Evolutionary conservation across 2,329 filamentous ascomycete genomes (phyloP).

Genomic region (Sarocladium brachiariae): DNA sequence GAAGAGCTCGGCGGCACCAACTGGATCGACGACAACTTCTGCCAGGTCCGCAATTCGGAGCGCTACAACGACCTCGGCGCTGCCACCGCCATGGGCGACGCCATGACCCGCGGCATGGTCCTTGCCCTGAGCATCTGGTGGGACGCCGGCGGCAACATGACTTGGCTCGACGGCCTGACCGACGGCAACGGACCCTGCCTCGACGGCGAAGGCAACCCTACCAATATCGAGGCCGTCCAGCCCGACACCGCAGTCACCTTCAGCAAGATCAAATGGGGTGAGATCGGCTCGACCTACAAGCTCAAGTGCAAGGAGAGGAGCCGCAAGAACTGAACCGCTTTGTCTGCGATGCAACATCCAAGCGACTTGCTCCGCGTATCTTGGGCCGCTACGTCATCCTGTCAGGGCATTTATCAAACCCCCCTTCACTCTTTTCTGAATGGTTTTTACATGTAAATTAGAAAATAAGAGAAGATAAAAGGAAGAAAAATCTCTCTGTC

Average conservation of each 20-base stretch:
- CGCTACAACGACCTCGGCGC: conserved; percentile 31
- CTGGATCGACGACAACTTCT: conserved; percentile 28
- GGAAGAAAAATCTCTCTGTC: too few species aligned
- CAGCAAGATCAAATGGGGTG: conserved; percentile 53
- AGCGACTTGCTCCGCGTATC: too few species aligned
- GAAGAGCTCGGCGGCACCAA: conserved; percentile 1
- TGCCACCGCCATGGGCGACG: conserved; percentile 37
- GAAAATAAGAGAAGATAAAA: too few species aligned
- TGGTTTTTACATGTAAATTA: too few species aligned
- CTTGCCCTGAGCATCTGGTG: conserved; percentile 48
- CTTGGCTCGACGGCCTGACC: conserved; percentile 40
- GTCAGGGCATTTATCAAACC: too few species aligned
- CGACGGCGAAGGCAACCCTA: conserved; percentile 44
- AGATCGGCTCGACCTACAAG: conserved; percentile 47
- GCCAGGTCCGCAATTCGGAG: conserved; percentile 23
- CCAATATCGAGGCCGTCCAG: conserved; percentile 37
- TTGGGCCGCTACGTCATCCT: too few species aligned
- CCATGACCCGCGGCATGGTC: conserved; percentile 41
- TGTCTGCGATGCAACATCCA: too few species aligned
- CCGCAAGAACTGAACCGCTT: too few species aligned
- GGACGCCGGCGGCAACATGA: conserved; percentile 44
- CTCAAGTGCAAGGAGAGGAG: background rate
- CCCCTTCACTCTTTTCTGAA: too few species aligned
- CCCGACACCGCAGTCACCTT: conserved; percentile 45
- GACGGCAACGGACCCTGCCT: conserved; percentile 43